phyloP scores from a whole-genome alignment of 768 basidiomycete genomes.

The Lactarius sanguifluus region DNA sequence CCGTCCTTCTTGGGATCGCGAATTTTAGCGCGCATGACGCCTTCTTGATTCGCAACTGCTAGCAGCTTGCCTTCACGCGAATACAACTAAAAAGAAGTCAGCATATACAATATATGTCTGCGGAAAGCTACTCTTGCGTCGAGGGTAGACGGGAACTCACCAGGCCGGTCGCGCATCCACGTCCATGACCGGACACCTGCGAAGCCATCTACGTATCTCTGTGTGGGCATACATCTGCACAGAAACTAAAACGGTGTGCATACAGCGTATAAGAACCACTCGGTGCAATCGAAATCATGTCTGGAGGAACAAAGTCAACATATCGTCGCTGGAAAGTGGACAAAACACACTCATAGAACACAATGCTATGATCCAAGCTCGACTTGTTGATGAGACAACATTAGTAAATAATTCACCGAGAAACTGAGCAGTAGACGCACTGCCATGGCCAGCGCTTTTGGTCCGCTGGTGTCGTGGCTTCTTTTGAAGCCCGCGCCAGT shows the following conservation, averaged over 20 bases:
- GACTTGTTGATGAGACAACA: constrained; percentile 43
- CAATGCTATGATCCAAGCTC: constrained; percentile 75
- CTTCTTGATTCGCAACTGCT: constrained; percentile 24
- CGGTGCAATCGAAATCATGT: constrained; percentile 70
- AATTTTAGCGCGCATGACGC: constrained; percentile 21
- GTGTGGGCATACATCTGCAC: not conserved
- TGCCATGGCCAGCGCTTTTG: constrained; percentile 61
- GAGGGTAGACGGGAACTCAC: not conserved
- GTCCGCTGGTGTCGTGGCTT: constrained; percentile 41
- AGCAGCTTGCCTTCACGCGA: constrained; percentile 14
- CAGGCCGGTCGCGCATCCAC: constrained; percentile 18
- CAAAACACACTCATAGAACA: constrained; percentile 64
- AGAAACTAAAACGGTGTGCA: constrained; percentile 28
- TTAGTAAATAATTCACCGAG: constrained; percentile 2
- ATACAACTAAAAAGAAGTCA: constrained; percentile 13
- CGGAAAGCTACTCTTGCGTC: not conserved
- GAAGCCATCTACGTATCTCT: not conserved
- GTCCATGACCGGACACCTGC: constrained; percentile 8
- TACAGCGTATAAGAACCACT: constrained; percentile 80
- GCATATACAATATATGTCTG: not conserved
- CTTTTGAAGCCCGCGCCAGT: constrained; percentile 55
- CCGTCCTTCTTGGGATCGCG: not conserved
- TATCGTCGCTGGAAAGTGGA: not conserved
- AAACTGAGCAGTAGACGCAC: constrained; percentile 13
- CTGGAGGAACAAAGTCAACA: constrained; percentile 39